Percentiles rank a stretch among this genome's conserved stretches.
phyloP scores from a whole-genome alignment of 768 basidiomycete genomes.

The Gautieria morchelliformis region DNA sequence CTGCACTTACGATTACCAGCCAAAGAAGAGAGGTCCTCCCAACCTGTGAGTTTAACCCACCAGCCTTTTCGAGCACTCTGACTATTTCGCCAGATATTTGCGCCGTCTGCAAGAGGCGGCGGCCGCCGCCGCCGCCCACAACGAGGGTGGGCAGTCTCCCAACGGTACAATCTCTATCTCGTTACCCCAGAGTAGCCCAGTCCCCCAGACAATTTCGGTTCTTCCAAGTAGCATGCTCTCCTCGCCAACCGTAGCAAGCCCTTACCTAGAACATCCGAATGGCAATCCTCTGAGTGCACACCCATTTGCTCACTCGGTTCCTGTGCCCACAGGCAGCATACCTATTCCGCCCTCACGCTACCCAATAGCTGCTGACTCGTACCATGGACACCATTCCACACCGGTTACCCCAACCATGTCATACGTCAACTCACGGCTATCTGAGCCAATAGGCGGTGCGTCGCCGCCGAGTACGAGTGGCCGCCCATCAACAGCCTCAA shows the following conservation, averaged over 20 bases:
- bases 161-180: slow-evolving; percentile 15
- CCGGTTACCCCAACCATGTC: slow-evolving; percentile 32
- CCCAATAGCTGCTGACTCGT: slow-evolving; percentile 61
- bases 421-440: slow-evolving; percentile 16
- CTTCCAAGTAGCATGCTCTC: not conserved
- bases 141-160: slow-evolving; percentile 28
- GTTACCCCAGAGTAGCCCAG: slow-evolving; percentile 3
- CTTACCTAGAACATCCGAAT: slow-evolving; percentile 45
- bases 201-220: not conserved
- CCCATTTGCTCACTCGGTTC: slow-evolving; percentile 14
- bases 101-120: slow-evolving; percentile 68
- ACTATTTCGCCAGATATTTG: slow-evolving; percentile 44
- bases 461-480: slow-evolving; percentile 15
- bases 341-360: slow-evolving; percentile 58
- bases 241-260: slow-evolving; percentile 19
- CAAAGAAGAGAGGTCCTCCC: slow-evolving; percentile 88
- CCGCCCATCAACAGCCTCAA: slow-evolving; percentile 19
- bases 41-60: slow-evolving; percentile 56
- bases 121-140: slow-evolving; percentile 43
- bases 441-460: not conserved
- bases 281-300: slow-evolving; percentile 23
- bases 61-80: slow-evolving; percentile 10
- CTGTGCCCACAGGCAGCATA: not conserved
- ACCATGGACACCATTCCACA: slow-evolving; percentile 18
- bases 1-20: slow-evolving; percentile 88